Conservation (phyloP, 306 rosid species). For the Chamaecrista fasciculata region DNA sequence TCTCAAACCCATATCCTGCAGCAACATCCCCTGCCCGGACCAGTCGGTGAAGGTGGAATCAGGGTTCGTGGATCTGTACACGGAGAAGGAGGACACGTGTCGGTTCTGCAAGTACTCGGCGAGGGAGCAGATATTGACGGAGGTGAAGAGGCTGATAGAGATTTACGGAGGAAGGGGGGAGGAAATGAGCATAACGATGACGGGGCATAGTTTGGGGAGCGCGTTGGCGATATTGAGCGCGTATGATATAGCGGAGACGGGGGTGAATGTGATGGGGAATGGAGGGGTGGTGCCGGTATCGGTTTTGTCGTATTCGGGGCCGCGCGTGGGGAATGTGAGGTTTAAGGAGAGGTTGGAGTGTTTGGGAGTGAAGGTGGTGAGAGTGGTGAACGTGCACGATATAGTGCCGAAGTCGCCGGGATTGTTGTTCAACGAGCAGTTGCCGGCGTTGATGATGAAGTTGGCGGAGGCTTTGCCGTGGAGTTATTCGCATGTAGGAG, state of each 20-base stretch:
- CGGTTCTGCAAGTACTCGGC: conserved; percentile 61
- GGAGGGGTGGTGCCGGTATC: conserved; percentile 44
- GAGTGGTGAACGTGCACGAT: conserved; percentile 69
- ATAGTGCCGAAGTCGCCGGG: conserved; percentile 73
- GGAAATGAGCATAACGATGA: conserved; percentile 68
- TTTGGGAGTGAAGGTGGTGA: conserved; percentile 66
- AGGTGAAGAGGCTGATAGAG: conserved; percentile 51
- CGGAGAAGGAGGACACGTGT: conserved; percentile 56
- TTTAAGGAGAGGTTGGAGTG: conserved; percentile 64
- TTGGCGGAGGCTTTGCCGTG: conserved; percentile 65
- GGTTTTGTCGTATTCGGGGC: conserved; percentile 75
- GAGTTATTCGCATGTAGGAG: conserved; percentile 84
- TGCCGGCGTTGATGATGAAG: conserved; percentile 50
- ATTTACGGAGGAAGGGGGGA: conserved; percentile 50
- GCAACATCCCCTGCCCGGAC: conserved; percentile 57
- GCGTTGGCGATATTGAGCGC: conserved; percentile 72
- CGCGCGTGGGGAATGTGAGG: conserved; percentile 75
- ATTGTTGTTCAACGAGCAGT: conserved; percentile 51
- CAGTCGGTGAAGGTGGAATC: conserved; percentile 57
- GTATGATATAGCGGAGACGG: conserved; percentile 67
- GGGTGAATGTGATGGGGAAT: conserved; percentile 41
- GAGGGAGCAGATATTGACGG: conserved; percentile 66
- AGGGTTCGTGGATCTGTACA: conserved; percentile 79
- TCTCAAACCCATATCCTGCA: conserved; percentile 45
- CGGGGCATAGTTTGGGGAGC: conserved; percentile 81